These are phyloP conservation scores for Leccinum uliginosum DNA, from an alignment of 768 basidiomycete genomes.

Conservation along the genomic window DNA sequence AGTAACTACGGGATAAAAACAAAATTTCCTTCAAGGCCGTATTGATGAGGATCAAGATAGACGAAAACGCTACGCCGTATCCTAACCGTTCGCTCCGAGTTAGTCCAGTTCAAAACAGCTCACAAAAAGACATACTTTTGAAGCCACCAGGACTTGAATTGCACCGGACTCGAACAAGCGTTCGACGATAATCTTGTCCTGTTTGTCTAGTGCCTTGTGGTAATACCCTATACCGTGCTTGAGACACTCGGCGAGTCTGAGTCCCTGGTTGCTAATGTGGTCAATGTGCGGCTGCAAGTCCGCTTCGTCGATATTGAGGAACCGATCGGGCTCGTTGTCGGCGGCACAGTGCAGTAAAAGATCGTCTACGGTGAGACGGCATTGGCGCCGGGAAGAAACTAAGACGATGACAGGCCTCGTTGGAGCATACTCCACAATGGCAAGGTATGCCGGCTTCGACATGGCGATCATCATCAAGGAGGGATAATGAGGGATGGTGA, in stretches of 20 bases:
- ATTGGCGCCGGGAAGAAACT: constrained; percentile 90
- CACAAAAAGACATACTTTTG: constrained; percentile 55
- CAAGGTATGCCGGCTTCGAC: constrained; percentile 96
- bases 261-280: constrained; percentile 68
- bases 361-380: constrained; percentile 90
- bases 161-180: constrained; percentile 90
- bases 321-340: constrained; percentile 78
- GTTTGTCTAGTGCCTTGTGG: constrained; percentile 87
- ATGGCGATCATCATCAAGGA: constrained; percentile 98
- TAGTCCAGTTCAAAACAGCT: neutral
- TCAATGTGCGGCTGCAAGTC: constrained; percentile 88
- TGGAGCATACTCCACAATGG: constrained; percentile 82
- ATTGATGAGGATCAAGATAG: too few species aligned
- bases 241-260: constrained; percentile 76
- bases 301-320: constrained; percentile 81
- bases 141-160: constrained; percentile 91
- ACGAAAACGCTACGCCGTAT: too few species aligned
- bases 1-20: too few species aligned
- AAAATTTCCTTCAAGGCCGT: too few species aligned
- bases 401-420: constrained; percentile 88
- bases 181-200: constrained; percentile 93
- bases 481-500: constrained; percentile 95
- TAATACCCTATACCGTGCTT: constrained; percentile 93
- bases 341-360: constrained; percentile 84
- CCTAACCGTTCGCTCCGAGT: constrained; percentile 40